Conservation (phyloP, 371 early-diverging fungal species). For the Blastocladiella emersonii region DNA sequence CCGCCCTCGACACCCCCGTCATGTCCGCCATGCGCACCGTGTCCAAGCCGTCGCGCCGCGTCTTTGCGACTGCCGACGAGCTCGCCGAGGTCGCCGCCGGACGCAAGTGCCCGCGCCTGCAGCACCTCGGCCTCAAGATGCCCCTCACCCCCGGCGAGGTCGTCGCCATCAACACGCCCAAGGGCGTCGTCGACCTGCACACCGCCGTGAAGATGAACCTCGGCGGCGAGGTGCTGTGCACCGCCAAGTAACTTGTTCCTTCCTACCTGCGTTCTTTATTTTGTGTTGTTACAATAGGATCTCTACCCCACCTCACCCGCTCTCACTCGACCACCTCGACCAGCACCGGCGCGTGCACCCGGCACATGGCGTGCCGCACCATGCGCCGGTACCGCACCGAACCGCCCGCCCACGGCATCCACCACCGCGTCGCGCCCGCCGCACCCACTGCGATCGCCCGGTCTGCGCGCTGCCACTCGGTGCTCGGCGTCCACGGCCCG, state of each 20-base stretch:
- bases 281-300: no score
- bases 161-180: conserved; percentile 69
- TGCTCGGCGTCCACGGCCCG: no score
- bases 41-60: conserved; percentile 66
- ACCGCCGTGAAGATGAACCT: conserved; percentile 72
- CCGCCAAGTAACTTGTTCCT: neutral
- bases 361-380: no score
- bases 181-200: conserved; percentile 82
- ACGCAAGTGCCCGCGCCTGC: conserved; percentile 30
- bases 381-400: no score
- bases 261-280: neutral
- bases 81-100: conserved; percentile 56
- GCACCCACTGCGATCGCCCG: no score
- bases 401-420: no score
- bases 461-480: no score
- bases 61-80: conserved; percentile 65
- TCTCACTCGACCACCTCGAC: no score
- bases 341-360: no score
- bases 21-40: conserved; percentile 53
- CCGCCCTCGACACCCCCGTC: conserved; percentile 71
- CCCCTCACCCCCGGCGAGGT: conserved; percentile 82
- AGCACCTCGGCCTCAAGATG: conserved; percentile 19
- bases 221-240: conserved; percentile 78
- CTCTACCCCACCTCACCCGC: no score
- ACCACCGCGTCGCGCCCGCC: no score